Evolutionary conservation across 108 stramenopile genomes (phyloP).

Genomic region (Skeletonema grethae): DNA sequence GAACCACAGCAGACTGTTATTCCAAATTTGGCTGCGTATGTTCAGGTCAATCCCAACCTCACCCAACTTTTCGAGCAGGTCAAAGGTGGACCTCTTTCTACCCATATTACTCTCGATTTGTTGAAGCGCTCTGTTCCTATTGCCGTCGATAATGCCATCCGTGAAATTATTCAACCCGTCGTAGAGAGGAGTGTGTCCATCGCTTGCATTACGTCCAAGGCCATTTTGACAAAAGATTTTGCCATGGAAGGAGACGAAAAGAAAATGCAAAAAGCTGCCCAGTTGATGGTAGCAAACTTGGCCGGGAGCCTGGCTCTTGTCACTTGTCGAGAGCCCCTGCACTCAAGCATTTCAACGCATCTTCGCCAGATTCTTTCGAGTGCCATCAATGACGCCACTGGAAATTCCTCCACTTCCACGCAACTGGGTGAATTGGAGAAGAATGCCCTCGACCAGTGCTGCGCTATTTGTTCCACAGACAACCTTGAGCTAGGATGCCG

Average conservation of each 20-base stretch:
- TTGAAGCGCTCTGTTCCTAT: constrained; percentile 91
- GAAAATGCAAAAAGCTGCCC: constrained; percentile 95
- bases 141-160: constrained; percentile 96
- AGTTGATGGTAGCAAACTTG: constrained; percentile 97
- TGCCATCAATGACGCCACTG: constrained; percentile 28
- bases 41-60: constrained; percentile 91
- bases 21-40: constrained; percentile 95
- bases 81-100: constrained; percentile 60
- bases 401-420: constrained; percentile 18
- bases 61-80: constrained; percentile 77
- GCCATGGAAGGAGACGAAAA: constrained; percentile 97
- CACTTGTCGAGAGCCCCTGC: constrained; percentile 95
- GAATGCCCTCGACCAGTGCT: constrained; percentile 88
- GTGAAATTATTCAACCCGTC: constrained; percentile 98
- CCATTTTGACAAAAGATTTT: constrained; percentile 98
- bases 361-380: constrained; percentile 83
- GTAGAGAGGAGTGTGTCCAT: constrained; percentile 98
- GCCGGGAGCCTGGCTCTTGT: constrained; percentile 97
- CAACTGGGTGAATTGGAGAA: constrained; percentile 77
- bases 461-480: constrained; percentile 92
- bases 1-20: constrained; percentile 90
- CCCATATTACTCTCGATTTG: constrained; percentile 59
- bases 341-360: constrained; percentile 94
- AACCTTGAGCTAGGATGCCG: constrained; percentile 97
- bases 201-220: constrained; percentile 97